A percentile compares a stretch with the other conserved stretches of the same genome.
These are phyloP conservation scores for Ocimum tenuiflorum DNA, from an alignment of 257 asterid species.

Conservation along the genomic window DNA sequence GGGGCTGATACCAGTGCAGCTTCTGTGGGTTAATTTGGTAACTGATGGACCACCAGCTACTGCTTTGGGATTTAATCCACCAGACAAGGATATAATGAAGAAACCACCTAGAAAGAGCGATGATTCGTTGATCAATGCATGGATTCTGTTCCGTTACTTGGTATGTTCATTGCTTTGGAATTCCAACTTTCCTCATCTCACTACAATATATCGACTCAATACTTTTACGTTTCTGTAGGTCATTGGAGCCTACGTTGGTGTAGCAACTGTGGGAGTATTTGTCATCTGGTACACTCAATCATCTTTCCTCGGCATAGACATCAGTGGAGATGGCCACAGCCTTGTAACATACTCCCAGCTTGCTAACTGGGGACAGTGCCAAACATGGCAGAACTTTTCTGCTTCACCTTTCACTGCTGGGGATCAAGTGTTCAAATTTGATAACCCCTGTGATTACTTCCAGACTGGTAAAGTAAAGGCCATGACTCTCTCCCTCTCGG, in stretches of 20 bases:
- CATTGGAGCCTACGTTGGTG: constrained; percentile 80
- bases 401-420: constrained; percentile 92
- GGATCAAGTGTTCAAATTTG: constrained; percentile 39
- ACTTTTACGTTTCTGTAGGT: constrained; percentile 41
- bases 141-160: constrained; percentile 93
- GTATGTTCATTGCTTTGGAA: constrained; percentile 25
- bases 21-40: constrained; percentile 94
- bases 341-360: constrained; percentile 83
- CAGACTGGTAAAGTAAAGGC: constrained; percentile 85
- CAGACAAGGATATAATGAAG: constrained; percentile 92
- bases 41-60: constrained; percentile 99
- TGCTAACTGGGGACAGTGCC: constrained; percentile 85
- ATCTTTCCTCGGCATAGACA: constrained; percentile 87
- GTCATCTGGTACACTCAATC: constrained; percentile 80
- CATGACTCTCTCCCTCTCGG: constrained; percentile 92
- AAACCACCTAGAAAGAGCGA: constrained; percentile 88
- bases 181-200: not conserved
- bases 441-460: constrained; percentile 85
- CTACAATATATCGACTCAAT: not conserved
- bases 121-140: constrained; percentile 85
- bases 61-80: constrained; percentile 98
- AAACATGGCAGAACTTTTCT: constrained; percentile 68
- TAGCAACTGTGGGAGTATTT: constrained; percentile 91
- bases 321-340: constrained; percentile 84
- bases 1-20: constrained; percentile 97